Conservation (phyloP, 2,329 filamentous ascomycete species). For the Cytospora chrysosperma region DNA sequence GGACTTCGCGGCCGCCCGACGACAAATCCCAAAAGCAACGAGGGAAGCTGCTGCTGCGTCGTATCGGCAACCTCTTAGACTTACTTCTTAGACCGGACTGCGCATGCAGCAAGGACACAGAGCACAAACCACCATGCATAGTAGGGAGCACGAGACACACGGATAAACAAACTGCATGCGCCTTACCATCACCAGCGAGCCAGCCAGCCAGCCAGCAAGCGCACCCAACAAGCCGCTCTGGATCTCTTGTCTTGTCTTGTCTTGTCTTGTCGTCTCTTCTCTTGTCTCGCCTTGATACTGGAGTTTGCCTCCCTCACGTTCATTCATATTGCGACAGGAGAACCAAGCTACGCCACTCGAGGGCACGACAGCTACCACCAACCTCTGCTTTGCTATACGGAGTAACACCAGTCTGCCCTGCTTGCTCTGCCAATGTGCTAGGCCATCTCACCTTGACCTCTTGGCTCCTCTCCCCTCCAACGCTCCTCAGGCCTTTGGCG, state of each 20-base stretch:
- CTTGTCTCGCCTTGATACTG: too few relatives aligned
- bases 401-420: slow-evolving; percentile 13
- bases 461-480: slow-evolving; percentile 9
- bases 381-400: slow-evolving; percentile 17
- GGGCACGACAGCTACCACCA: neutral
- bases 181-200: neutral
- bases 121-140: slow-evolving; percentile 6
- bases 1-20: slow-evolving; percentile 16
- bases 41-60: slow-evolving; percentile 14
- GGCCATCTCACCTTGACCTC: slow-evolving; percentile 6
- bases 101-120: slow-evolving; percentile 9
- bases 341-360: neutral
- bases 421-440: slow-evolving; percentile 16
- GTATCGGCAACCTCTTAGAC: slow-evolving; percentile 1
- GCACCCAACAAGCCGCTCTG: neutral
- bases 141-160: slow-evolving; percentile 15
- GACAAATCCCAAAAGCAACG: neutral
- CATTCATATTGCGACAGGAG: neutral
- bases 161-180: slow-evolving; percentile 10
- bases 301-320: neutral
- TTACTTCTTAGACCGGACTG: slow-evolving; percentile 3
- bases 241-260: neutral
- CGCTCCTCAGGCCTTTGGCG: slow-evolving; percentile 1
- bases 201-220: too few relatives aligned
- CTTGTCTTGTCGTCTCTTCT: too few relatives aligned